Evolutionary conservation across 495 filamentous ascomycete species (phyloP).

Genomic region (Aspergillus funiculosus): DNA sequence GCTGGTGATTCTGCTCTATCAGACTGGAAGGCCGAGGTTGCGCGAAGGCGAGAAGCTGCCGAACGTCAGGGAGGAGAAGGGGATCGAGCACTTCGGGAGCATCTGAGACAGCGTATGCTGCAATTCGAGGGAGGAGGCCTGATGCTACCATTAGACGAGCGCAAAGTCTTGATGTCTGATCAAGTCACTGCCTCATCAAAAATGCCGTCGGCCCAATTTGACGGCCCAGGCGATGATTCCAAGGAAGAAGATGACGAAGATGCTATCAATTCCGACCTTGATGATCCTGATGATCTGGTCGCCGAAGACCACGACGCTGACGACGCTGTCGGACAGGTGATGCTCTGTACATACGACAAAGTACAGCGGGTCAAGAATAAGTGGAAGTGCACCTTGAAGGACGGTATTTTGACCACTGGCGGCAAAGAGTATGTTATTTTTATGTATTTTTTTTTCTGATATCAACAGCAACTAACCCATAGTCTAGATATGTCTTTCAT

Average conservation of each 20-base stretch:
- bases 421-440: slow-evolving; percentile 66
- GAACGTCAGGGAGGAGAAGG: slow-evolving; percentile 61
- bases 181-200: slow-evolving; percentile 1
- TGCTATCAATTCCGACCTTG: slow-evolving; percentile 97
- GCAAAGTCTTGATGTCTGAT: slow-evolving; percentile 16
- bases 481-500: slow-evolving; percentile 80
- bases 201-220: slow-evolving; percentile 47
- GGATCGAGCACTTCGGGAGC: slow-evolving; percentile 37
- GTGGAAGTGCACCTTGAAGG: slow-evolving; percentile 99
- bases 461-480: slow-evolving; percentile 1
- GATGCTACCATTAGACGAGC: slow-evolving; percentile 58
- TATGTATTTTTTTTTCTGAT: not conserved
- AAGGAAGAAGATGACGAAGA: slow-evolving; percentile 78
- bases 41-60: slow-evolving; percentile 49
- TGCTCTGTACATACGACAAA: slow-evolving; percentile 99
- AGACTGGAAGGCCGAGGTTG: slow-evolving; percentile 55
- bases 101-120: slow-evolving; percentile 51
- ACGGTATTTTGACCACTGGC: slow-evolving; percentile 86
- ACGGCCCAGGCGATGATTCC: slow-evolving; percentile 53
- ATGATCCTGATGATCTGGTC: slow-evolving; percentile 82
- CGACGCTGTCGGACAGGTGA: slow-evolving; percentile 76
- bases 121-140: slow-evolving; percentile 75
- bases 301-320: slow-evolving; percentile 73
- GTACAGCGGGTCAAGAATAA: slow-evolving; percentile 99
- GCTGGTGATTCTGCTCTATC: slow-evolving; percentile 47